phyloP scores from a whole-genome alignment of 768 basidiomycete species.

The Leucocoprinus birnbaumii region DNA sequence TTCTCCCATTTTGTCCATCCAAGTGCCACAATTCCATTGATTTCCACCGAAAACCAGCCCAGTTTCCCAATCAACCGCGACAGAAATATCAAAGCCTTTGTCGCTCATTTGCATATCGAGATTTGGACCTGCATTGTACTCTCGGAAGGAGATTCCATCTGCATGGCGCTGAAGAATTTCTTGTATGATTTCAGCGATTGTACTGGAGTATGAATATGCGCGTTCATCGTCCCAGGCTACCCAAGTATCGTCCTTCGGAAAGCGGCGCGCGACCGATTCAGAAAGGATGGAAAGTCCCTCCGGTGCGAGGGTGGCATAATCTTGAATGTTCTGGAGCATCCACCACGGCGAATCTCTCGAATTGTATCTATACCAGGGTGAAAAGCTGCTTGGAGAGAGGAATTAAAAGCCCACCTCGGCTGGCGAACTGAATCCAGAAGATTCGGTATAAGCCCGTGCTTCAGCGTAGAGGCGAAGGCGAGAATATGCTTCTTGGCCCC shows the following conservation, averaged over 20 bases:
- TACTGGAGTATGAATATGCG: conserved; percentile 80
- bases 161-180: conserved; percentile 96
- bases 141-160: conserved; percentile 88
- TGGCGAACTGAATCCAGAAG: conserved; percentile 84
- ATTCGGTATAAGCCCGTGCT: conserved; percentile 96
- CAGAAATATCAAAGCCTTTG: conserved; percentile 89
- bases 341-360: conserved; percentile 99
- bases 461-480: conserved; percentile 88
- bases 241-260: conserved; percentile 93
- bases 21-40: conserved; percentile 83
- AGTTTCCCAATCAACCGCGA: conserved; percentile 94
- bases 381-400: no score
- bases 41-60: conserved; percentile 91
- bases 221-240: conserved; percentile 84
- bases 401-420: conserved; percentile 56
- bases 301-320: conserved; percentile 82
- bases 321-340: conserved; percentile 98
- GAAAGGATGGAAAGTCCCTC: conserved; percentile 79
- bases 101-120: conserved; percentile 97
- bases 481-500: conserved; percentile 89
- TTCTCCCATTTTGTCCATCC: conserved; percentile 99
- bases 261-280: conserved; percentile 86
- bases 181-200: conserved; percentile 93
- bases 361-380: conserved; percentile 63
- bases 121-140: conserved; percentile 94